Conservation (phyloP, 2,329 filamentous ascomycete genomes). For the Fusarium multiceps region DNA sequence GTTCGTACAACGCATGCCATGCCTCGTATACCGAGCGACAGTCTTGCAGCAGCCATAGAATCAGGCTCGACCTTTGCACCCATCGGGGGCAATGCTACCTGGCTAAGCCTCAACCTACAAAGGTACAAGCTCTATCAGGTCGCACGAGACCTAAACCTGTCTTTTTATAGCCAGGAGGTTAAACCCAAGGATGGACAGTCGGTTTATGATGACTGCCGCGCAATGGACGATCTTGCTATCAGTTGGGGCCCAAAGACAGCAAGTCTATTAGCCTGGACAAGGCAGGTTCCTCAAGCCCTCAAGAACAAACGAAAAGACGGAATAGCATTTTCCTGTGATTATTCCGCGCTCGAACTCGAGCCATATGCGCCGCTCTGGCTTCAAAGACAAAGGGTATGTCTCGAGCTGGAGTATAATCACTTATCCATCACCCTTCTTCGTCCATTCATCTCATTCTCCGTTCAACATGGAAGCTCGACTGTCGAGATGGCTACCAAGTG, state of each 20-base stretch:
- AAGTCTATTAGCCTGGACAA: background rate
- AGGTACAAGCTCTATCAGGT: conserved; percentile 1
- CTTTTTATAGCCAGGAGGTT: background rate
- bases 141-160: background rate
- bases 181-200: background rate
- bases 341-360: background rate
- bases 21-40: conserved; percentile 1
- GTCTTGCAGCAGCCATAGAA: conserved; percentile 3
- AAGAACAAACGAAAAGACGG: background rate
- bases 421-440: conserved; percentile 10
- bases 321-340: background rate
- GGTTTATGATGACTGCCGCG: background rate
- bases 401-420: conserved; percentile 19
- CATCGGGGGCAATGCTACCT: conserved; percentile 4
- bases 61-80: conserved; percentile 16
- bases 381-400: conserved; percentile 1
- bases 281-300: background rate
- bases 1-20: background rate
- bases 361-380: conserved; percentile 15
- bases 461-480: background rate
- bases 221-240: conserved; percentile 1
- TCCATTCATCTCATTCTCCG: conserved; percentile 10
- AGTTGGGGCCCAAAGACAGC: background rate
- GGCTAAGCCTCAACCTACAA: conserved; percentile 13
- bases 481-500: conserved; percentile 8